Conservation (phyloP, 208 protist species). For the Leishmania lainsoni region DNA sequence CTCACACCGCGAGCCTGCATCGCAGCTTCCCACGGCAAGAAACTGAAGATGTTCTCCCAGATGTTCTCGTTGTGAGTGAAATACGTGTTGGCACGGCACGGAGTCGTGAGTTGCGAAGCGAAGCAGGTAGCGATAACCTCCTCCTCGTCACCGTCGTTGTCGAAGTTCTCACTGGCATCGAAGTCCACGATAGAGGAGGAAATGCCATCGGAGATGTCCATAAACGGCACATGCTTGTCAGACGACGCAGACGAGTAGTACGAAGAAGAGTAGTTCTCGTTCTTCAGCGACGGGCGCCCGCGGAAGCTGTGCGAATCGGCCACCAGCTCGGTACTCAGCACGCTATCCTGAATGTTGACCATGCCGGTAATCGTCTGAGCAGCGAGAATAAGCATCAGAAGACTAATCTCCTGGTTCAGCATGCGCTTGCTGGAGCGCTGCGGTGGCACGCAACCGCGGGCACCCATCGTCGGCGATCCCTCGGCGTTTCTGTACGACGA, state of each 20-base stretch:
- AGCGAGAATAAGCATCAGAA: slow-evolving; percentile 59
- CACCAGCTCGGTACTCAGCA: slow-evolving; percentile 74
- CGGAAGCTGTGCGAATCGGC: slow-evolving; percentile 38
- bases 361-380: slow-evolving; percentile 48
- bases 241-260: slow-evolving; percentile 35
- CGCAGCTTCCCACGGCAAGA: slow-evolving; percentile 51
- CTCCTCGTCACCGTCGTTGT: slow-evolving; percentile 45
- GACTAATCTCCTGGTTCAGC: slow-evolving; percentile 46
- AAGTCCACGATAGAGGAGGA: slow-evolving; percentile 43
- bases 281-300: slow-evolving; percentile 29
- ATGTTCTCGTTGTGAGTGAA: slow-evolving; percentile 28
- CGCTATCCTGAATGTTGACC: slow-evolving; percentile 29
- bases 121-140: slow-evolving; percentile 15
- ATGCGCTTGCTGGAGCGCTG: slow-evolving; percentile 31
- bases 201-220: slow-evolving; percentile 42
- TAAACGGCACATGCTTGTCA: slow-evolving; percentile 33
- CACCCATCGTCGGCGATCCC: neutral
- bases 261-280: slow-evolving; percentile 29
- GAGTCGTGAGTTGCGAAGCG: slow-evolving; percentile 11
- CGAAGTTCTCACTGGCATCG: slow-evolving; percentile 32
- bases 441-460: neutral
- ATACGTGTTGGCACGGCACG: slow-evolving; percentile 7
- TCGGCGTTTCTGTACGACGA: neutral
- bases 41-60: slow-evolving; percentile 51
- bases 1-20: slow-evolving; percentile 54